Evolutionary conservation across 2,329 filamentous ascomycete genomes (phyloP).

Genomic region (Apiospora kogelbergensis): DNA sequence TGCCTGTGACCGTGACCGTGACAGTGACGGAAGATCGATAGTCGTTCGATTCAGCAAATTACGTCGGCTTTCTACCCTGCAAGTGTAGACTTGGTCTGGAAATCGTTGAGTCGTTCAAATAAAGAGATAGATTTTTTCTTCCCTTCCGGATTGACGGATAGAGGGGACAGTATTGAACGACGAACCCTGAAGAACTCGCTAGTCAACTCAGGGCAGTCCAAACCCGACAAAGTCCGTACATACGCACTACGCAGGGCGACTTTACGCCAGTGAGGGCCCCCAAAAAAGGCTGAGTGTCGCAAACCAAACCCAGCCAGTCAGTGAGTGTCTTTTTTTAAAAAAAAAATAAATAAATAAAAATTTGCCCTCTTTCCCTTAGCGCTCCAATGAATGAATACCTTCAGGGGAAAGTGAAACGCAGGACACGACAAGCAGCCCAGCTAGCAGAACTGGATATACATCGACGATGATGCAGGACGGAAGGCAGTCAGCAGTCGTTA

Average conservation of each 20-base stretch:
- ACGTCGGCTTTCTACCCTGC: not conserved
- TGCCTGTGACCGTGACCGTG: not conserved
- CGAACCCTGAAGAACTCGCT: not conserved
- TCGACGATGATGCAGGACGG: not conserved
- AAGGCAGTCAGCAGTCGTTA: not conserved
- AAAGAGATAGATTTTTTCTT: not conserved
- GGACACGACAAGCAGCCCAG: not conserved
- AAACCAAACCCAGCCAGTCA: not conserved
- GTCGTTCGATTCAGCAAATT: not conserved
- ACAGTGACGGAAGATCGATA: not conserved
- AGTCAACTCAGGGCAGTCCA: conserved; percentile 1
- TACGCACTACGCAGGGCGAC: not conserved
- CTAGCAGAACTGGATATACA: not conserved
- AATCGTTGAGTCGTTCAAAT: not conserved
- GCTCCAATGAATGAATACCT: not conserved
- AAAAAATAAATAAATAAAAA: too few species aligned
- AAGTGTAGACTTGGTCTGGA: not conserved
- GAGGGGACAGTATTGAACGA: not conserved
- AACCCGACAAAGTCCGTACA: not conserved
- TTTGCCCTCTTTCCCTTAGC: too few species aligned
- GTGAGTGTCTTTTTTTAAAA: not conserved
- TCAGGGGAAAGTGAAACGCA: not conserved
- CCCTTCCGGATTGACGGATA: not conserved
- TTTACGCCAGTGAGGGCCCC: not conserved
- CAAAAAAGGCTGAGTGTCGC: not conserved